These are phyloP conservation scores for Leucocoprinus sp. DNA, from an alignment of 768 basidiomycete genomes.

Conservation along the genomic window DNA sequence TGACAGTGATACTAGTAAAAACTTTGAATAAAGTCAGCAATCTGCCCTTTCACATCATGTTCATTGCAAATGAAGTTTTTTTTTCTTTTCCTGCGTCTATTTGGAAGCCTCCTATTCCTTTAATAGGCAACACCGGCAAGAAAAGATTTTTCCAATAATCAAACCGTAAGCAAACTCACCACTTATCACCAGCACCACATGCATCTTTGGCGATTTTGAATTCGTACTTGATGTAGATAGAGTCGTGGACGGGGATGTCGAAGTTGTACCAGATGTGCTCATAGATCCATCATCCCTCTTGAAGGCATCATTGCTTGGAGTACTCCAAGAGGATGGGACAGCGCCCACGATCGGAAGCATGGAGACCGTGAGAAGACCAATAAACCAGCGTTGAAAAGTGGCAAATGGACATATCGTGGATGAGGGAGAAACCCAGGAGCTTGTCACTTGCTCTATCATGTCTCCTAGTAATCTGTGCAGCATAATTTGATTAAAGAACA, in stretches of 20 bases:
- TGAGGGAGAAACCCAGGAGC: neutral
- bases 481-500: neutral
- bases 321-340: neutral
- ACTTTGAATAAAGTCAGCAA: constrained; percentile 1
- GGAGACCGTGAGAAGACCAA: neutral
- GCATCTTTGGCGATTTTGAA: neutral
- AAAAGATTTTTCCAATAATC: neutral
- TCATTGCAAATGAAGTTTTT: neutral
- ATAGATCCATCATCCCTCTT: too few species aligned
- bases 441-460: neutral
- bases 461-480: neutral
- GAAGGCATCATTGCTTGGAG: neutral
- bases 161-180: constrained; percentile 1
- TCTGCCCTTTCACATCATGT: too few species aligned
- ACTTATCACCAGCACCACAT: constrained; percentile 1
- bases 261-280: neutral
- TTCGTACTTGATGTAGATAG: neutral
- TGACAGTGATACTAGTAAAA: neutral
- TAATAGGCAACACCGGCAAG: neutral
- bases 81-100: neutral
- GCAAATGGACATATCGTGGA: neutral
- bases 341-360: neutral
- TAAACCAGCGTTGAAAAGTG: neutral
- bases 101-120: neutral
- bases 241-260: neutral